Evolutionary conservation across 148 eudicot genomes (phyloP).

Genomic region (Chenopodium berlandieri): DNA sequence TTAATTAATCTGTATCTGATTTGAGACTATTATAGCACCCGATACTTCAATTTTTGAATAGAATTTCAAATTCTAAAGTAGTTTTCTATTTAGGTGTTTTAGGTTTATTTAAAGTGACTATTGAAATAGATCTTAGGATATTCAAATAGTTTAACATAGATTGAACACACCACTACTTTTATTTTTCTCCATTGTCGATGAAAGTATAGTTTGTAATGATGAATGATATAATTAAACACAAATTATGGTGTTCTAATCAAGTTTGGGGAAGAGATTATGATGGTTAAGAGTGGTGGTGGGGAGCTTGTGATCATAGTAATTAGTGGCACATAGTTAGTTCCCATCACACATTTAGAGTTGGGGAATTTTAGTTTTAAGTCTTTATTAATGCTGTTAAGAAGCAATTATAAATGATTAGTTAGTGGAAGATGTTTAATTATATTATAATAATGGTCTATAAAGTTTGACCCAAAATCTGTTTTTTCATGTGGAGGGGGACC

Average conservation of each 20-base stretch:
- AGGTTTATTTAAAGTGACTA: too few relatives aligned
- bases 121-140: too few relatives aligned
- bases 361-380: background rate
- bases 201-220: constrained; percentile 7
- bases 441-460: background rate
- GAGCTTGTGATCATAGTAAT: constrained; percentile 6
- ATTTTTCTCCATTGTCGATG: background rate
- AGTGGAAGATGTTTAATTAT: constrained; percentile 22
- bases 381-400: constrained; percentile 15
- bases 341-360: background rate
- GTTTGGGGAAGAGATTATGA: constrained; percentile 21
- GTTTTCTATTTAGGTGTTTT: too few relatives aligned
- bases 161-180: too few relatives aligned
- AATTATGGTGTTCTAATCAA: constrained; percentile 24
- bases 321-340: constrained; percentile 17
- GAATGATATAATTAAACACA: background rate
- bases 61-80: too few relatives aligned
- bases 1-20: too few relatives aligned
- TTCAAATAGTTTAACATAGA: too few relatives aligned
- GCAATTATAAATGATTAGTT: constrained; percentile 14
- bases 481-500: constrained; percentile 6
- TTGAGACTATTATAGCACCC: too few relatives aligned
- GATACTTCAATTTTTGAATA: too few relatives aligned
- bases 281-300: constrained; percentile 30
- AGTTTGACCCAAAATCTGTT: constrained; percentile 19